phyloP scores from a whole-genome alignment of 805 yeast species.

The Tetrapisispora pingtungensis region DNA sequence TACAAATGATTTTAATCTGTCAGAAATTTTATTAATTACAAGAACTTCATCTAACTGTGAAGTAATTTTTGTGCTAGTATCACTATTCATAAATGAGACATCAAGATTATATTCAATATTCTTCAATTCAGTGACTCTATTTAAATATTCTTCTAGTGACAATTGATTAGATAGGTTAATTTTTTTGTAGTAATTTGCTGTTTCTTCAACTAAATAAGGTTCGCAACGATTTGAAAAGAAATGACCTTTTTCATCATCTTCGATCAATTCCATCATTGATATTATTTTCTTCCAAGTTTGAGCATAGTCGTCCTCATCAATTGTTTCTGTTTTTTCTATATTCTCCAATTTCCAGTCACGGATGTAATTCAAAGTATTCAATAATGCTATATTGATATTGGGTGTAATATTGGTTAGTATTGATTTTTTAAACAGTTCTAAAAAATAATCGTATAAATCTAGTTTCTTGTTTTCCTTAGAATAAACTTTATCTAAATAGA shows the following conservation, averaged over 20 bases:
- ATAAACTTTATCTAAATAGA: conserved; percentile 81
- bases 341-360: conserved; percentile 36
- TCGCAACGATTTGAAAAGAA: conserved; percentile 60
- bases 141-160: conserved; percentile 48
- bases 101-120: conserved; percentile 45
- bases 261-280: conserved; percentile 63
- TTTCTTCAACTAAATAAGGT: conserved; percentile 45
- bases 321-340: conserved; percentile 25
- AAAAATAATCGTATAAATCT: conserved; percentile 62
- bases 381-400: conserved; percentile 42
- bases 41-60: conserved; percentile 15
- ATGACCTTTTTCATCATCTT: conserved; percentile 43
- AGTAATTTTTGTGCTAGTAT: conserved; percentile 15
- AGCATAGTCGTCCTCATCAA: conserved; percentile 23
- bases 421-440: conserved; percentile 52
- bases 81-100: conserved; percentile 14
- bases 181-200: conserved; percentile 45
- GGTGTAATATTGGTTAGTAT: conserved; percentile 43
- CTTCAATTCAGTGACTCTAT: conserved; percentile 42
- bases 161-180: conserved; percentile 36
- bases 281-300: conserved; percentile 51
- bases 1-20: conserved; percentile 6
- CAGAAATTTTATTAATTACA: conserved; percentile 13
- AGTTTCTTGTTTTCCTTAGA: conserved; percentile 59
- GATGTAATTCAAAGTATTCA: conserved; percentile 17